A percentile compares a stretch with the other conserved stretches of the same genome.
Evolutionary conservation across 2,329 filamentous ascomycete genomes (phyloP).

Genomic region (Fusarium newnesense): DNA sequence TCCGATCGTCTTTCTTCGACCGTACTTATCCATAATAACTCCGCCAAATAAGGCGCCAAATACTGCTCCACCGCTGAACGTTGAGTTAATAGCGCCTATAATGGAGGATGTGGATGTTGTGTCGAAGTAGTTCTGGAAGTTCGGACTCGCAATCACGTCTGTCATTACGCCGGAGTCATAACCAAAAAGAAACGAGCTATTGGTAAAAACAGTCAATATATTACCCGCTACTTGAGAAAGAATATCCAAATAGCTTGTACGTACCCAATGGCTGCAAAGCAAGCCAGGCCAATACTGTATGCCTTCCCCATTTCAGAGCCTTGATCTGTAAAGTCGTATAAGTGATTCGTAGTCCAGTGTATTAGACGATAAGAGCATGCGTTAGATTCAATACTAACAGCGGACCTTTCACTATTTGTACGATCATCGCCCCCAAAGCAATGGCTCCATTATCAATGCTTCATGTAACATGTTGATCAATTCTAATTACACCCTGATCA

Average conservation of each 20-base stretch:
- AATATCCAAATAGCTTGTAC: slow-evolving; percentile 8
- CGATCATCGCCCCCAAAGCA: not conserved
- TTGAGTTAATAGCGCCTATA: slow-evolving; percentile 69
- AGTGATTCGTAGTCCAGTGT: not conserved
- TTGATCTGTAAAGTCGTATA: not conserved
- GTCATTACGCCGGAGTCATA: slow-evolving; percentile 52
- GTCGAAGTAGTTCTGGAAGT: slow-evolving; percentile 65
- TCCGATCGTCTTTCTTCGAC: slow-evolving; percentile 63
- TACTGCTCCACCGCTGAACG: slow-evolving; percentile 54
- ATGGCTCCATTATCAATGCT: slow-evolving; percentile 4
- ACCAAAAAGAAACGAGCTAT: slow-evolving; percentile 56
- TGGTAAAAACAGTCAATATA: not conserved
- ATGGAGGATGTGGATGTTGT: slow-evolving; percentile 54
- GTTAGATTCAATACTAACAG: not conserved
- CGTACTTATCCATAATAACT: slow-evolving; percentile 64
- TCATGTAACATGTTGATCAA: slow-evolving; percentile 6
- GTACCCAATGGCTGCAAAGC: slow-evolving; percentile 55
- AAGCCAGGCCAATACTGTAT: slow-evolving; percentile 52
- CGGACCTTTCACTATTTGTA: slow-evolving; percentile 34
- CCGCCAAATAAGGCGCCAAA: slow-evolving; percentile 41
- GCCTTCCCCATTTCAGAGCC: slow-evolving; percentile 50
- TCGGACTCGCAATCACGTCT: slow-evolving; percentile 63
- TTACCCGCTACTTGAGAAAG: too few relatives aligned
- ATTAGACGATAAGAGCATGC: not conserved
- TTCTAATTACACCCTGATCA: not conserved